Evolutionary conservation across 495 filamentous ascomycete species (phyloP).

Genomic region (Aspergillus cristatus): DNA sequence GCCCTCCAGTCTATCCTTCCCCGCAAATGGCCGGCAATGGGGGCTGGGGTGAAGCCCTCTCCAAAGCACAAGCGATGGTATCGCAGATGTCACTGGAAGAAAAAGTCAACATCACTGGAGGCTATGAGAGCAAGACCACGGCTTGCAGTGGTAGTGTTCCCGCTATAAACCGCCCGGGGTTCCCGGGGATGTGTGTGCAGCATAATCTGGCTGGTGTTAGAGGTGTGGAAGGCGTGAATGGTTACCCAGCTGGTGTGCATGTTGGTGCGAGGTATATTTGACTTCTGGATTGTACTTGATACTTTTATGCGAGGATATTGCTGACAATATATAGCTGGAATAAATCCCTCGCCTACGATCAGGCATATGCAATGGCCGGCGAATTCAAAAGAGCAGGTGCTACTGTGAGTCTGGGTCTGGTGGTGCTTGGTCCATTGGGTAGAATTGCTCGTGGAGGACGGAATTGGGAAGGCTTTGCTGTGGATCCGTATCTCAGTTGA

Average conservation of each 20-base stretch:
- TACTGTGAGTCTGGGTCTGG: conserved; percentile 40
- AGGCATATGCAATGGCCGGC: conserved; percentile 54
- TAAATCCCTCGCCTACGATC: conserved; percentile 48
- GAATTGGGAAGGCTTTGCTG: conserved; percentile 69
- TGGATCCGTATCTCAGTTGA: conserved; percentile 56
- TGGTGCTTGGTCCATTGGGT: conserved; percentile 36
- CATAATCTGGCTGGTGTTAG: too few relatives aligned
- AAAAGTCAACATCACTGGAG: too few relatives aligned
- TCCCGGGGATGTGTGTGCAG: too few relatives aligned
- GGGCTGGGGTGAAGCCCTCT: conserved; percentile 63
- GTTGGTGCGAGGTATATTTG: conserved; percentile 33
- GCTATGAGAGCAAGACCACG: too few relatives aligned
- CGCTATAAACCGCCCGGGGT: too few relatives aligned
- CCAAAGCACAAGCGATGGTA: conserved; percentile 59
- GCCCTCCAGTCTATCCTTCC: conserved; percentile 14
- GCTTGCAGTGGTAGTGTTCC: too few relatives aligned
- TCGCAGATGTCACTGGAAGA: conserved; percentile 65
- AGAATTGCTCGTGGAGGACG: conserved; percentile 40
- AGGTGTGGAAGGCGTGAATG: conserved; percentile 58
- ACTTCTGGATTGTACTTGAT: too few relatives aligned
- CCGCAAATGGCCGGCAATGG: conserved; percentile 30
- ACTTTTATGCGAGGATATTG: too few relatives aligned
- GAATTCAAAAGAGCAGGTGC: conserved; percentile 49
- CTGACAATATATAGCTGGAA: conserved; percentile 52
- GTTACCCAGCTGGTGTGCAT: conserved; percentile 59